A percentile compares a stretch with the other conserved stretches of the same genome.
Conservation (phyloP, 2,329 filamentous ascomycete genomes). For the Penicillium sp. region DNA sequence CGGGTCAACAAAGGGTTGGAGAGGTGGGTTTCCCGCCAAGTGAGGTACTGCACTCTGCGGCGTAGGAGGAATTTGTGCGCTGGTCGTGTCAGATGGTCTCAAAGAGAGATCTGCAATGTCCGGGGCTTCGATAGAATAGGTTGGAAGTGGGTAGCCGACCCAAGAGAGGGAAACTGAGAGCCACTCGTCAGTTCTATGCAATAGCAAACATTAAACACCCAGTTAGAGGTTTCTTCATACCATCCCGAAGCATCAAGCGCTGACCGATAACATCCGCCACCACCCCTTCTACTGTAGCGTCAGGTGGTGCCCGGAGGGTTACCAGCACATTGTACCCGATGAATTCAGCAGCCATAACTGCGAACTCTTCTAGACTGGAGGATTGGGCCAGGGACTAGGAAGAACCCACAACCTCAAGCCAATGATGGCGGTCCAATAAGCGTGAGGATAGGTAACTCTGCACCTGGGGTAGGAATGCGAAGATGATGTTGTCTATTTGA, state of each 20-base stretch:
- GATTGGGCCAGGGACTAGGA: slow-evolving; percentile 2
- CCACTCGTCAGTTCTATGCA: slow-evolving; percentile 33
- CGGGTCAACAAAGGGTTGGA: slow-evolving; percentile 71
- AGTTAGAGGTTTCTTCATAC: slow-evolving; percentile 50
- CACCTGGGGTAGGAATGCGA: slow-evolving; percentile 18
- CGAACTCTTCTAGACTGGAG: background rate
- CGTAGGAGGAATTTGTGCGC: slow-evolving; percentile 26
- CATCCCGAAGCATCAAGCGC: slow-evolving; percentile 73
- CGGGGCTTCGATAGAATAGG: slow-evolving; percentile 62
- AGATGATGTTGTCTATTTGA: slow-evolving; percentile 18
- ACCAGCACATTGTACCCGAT: slow-evolving; percentile 78
- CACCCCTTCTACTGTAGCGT: slow-evolving; percentile 69
- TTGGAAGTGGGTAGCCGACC: slow-evolving; percentile 57
- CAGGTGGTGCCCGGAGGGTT: slow-evolving; percentile 69
- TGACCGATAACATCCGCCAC: slow-evolving; percentile 73
- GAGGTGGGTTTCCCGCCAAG: slow-evolving; percentile 37
- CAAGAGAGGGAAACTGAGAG: slow-evolving; percentile 52
- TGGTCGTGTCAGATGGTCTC: slow-evolving; percentile 24
- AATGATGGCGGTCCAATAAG: background rate
- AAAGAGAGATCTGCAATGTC: slow-evolving; percentile 61
- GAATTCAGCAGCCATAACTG: slow-evolving; percentile 70
- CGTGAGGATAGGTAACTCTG: background rate
- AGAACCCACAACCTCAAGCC: slow-evolving; percentile 15
- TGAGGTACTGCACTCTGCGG: slow-evolving; percentile 19
- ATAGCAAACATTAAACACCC: background rate